A percentile compares a stretch with the other conserved stretches of the same genome.
phyloP scores from a whole-genome alignment of 2,329 filamentous ascomycete species.

The Colletotrichum endophyticum region DNA sequence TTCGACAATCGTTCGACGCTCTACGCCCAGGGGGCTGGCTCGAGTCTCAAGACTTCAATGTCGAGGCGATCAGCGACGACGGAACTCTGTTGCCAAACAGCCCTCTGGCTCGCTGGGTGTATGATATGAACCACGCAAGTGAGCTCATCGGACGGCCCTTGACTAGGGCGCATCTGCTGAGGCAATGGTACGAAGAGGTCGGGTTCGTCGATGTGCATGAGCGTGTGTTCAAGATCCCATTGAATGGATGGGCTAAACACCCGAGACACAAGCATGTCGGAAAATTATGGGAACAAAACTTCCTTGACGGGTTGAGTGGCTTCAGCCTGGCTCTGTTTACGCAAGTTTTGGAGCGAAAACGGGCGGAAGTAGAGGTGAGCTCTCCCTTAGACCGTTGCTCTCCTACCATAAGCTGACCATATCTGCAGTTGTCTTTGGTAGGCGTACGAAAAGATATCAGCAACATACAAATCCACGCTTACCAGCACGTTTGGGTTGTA shows the following conservation, averaged over 20 bases:
- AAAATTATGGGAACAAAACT: slow-evolving; percentile 49
- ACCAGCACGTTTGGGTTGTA: slow-evolving; percentile 54
- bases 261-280: slow-evolving; percentile 47
- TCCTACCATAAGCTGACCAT: slow-evolving; percentile 17
- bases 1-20: slow-evolving; percentile 55
- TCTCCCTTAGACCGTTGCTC: background rate
- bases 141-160: slow-evolving; percentile 41
- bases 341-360: slow-evolving; percentile 42
- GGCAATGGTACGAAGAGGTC: slow-evolving; percentile 45
- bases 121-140: slow-evolving; percentile 44
- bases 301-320: slow-evolving; percentile 47
- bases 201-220: slow-evolving; percentile 63
- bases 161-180: slow-evolving; percentile 36
- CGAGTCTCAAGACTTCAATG: slow-evolving; percentile 56
- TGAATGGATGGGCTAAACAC: slow-evolving; percentile 59
- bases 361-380: slow-evolving; percentile 54
- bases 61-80: slow-evolving; percentile 47
- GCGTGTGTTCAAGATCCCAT: slow-evolving; percentile 56
- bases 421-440: slow-evolving; percentile 48
- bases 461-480: slow-evolving; percentile 52
- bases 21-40: slow-evolving; percentile 59
- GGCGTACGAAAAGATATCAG: slow-evolving; percentile 53
- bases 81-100: slow-evolving; percentile 42
- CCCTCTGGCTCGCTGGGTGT: slow-evolving; percentile 43
- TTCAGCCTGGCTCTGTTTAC: slow-evolving; percentile 47